Evolutionary conservation across 2,329 filamentous ascomycete species (phyloP).

Genomic region (Trichophyton verrucosum): DNA sequence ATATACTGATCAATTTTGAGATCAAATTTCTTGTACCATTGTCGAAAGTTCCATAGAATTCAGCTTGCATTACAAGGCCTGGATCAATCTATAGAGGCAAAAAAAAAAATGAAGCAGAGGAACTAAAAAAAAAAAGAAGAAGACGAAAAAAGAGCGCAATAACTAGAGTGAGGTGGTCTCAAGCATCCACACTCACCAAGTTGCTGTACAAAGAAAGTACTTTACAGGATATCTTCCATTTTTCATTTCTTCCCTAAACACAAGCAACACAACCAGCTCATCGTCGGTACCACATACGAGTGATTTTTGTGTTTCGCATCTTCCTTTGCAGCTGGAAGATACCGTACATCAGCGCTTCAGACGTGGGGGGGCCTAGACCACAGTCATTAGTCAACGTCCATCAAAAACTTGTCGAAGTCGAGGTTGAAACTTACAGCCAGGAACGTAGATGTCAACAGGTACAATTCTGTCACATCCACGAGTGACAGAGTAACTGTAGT

Average conservation of each 20-base stretch:
- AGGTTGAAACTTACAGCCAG: slow-evolving; percentile 50
- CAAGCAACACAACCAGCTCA: slow-evolving; percentile 14
- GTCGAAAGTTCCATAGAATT: background rate
- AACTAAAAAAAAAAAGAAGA: background rate
- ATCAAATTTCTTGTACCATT: background rate
- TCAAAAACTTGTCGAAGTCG: background rate
- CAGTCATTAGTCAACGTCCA: slow-evolving; percentile 15
- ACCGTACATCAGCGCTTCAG: slow-evolving; percentile 47
- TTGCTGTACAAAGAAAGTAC: background rate
- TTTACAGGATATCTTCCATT: slow-evolving; percentile 1
- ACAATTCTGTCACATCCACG: slow-evolving; percentile 68
- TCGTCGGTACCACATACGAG: slow-evolving; percentile 47
- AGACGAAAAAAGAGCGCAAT: background rate
- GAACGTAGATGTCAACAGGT: slow-evolving; percentile 77
- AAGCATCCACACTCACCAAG: background rate
- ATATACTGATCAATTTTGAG: background rate
- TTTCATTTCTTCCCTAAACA: background rate
- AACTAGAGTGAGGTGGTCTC: background rate
- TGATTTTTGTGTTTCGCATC: slow-evolving; percentile 50
- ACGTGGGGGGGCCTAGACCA: slow-evolving; percentile 39
- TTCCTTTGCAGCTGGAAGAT: slow-evolving; percentile 74
- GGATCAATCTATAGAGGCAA: background rate
- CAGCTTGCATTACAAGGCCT: no score
- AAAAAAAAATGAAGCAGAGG: background rate
- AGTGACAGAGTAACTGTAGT: slow-evolving; percentile 72